Evolutionary conservation across 257 asterid genomes (phyloP).

Genomic region (Capsicum pubescens): DNA sequence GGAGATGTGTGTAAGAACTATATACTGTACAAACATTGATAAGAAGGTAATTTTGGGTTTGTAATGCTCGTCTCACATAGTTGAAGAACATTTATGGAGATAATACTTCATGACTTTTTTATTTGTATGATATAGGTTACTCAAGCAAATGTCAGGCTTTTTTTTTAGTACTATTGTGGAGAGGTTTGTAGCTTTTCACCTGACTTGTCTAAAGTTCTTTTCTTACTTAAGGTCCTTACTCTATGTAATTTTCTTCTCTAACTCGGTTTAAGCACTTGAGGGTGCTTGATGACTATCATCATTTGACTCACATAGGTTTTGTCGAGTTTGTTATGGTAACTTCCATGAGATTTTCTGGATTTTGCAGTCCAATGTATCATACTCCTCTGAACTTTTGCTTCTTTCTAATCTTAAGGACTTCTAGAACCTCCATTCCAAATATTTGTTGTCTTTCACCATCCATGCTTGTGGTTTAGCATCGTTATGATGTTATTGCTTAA

Average conservation of each 20-base stretch:
- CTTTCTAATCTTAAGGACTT: not conserved
- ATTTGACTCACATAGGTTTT: conserved; percentile 93
- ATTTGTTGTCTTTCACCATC: not conserved
- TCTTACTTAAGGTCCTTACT: not conserved
- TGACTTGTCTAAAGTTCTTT: not conserved
- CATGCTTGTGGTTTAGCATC: not conserved
- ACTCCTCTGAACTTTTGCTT: not conserved
- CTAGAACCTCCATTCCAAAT: not conserved
- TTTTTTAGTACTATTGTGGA: conserved; percentile 61
- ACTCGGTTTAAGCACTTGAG: conserved; percentile 88
- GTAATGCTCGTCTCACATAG: too few species aligned
- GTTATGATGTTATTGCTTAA: not conserved
- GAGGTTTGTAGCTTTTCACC: conserved; percentile 47
- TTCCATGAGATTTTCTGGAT: conserved; percentile 25
- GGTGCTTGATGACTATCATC: conserved; percentile 96
- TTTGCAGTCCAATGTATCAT: not conserved
- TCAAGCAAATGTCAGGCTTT: conserved; percentile 48
- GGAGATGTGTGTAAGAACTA: too few species aligned
- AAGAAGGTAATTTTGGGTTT: too few species aligned
- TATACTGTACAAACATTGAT: too few species aligned
- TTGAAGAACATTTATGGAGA: too few species aligned
- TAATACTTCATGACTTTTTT: too few species aligned
- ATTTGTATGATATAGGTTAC: too few species aligned
- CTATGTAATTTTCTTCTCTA: conserved; percentile 37
- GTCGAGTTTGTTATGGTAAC: conserved; percentile 96